These are phyloP conservation scores for Periconia sp. DNA, from an alignment of 2,329 filamentous ascomycete genomes.

Conservation along the genomic window DNA sequence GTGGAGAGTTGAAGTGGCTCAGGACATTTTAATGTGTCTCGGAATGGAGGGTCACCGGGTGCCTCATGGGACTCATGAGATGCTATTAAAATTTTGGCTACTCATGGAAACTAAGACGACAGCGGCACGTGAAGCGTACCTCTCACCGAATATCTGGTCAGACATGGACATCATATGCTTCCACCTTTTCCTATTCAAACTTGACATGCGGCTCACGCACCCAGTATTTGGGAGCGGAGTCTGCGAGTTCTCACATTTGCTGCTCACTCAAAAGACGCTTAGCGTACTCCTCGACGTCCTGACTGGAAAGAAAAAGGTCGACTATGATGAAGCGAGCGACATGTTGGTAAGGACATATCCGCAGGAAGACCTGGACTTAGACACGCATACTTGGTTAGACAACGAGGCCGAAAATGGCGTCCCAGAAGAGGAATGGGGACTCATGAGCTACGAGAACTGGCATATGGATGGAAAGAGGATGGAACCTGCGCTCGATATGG, in stretches of 20 bases:
- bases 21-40: constrained; percentile 67
- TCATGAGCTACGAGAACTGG: constrained; percentile 50
- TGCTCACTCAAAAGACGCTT: constrained; percentile 63
- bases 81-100: constrained; percentile 70
- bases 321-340: constrained; percentile 25
- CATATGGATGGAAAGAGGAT: constrained; percentile 65
- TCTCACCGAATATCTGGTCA: constrained; percentile 61
- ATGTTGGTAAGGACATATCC: constrained; percentile 28
- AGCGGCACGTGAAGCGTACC: constrained; percentile 58
- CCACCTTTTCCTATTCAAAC: constrained; percentile 72
- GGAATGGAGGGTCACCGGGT: constrained; percentile 60
- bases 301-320: constrained; percentile 56
- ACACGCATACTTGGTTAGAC: constrained; percentile 24
- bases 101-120: constrained; percentile 71
- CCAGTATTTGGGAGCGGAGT: constrained; percentile 62
- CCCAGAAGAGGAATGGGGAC: constrained; percentile 40
- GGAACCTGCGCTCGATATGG: constrained; percentile 30
- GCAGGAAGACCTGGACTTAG: constrained; percentile 24
- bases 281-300: constrained; percentile 66
- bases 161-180: constrained; percentile 66
- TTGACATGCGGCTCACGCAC: constrained; percentile 72
- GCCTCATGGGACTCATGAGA: constrained; percentile 59
- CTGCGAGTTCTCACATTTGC: constrained; percentile 29
- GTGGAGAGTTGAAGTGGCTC: constrained; percentile 47
- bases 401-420: constrained; percentile 31